Base-by-base conservation (phyloP, 1,284 basidiomycete genomes). In the Lentinula novae-zelandiae region DNA sequence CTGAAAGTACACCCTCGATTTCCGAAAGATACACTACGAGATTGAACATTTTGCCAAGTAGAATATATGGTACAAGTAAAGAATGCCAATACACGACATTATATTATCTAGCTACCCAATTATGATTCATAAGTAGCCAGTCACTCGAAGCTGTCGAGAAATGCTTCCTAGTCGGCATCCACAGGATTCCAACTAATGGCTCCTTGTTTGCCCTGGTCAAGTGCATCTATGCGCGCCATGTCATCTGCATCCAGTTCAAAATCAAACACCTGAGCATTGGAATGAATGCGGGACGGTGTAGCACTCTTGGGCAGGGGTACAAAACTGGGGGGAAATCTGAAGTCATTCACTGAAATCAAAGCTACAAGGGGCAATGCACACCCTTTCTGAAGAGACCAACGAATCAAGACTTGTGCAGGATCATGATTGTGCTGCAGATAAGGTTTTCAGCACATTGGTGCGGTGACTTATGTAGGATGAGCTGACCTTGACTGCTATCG, bases 311-410 rank as follows among this genome's bases (percentile, higher is more conserved):
- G 90, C 22, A 94, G 78, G 0, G 89, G 89, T 0, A 89, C 78
- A 69, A 80, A 88, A 20, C 88, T 85, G 38, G 34, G 22, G 22
- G 55, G 20, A 36, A 44, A 2, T 1, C 17, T 12, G 4, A 52
- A 15, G 27, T 27, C 27, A 27, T 27, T 39, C 38, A 9, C 27
- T 17, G 17, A 38, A 49, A 20, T 12, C 57, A 48, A 31, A 42
- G 36, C 13, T 33, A 12, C 38, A 44, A 22, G 33, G 34, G 20
- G 9, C 20, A 8, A 50, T 58, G 33, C 46, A 13, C 66, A 91
- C 86, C 89, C 89, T 69, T 85, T 86, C 71, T 95, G 93, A 51
- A 95, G 74, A 53, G 88, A 92, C 92, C 92, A 95, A 12, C 93
- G 82, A 62, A 95, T 74, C 34, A 95, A 78, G 53, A 95, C 79